phyloP scores from a whole-genome alignment of 345 rosid species.

The Abelmoschus esculentus region DNA sequence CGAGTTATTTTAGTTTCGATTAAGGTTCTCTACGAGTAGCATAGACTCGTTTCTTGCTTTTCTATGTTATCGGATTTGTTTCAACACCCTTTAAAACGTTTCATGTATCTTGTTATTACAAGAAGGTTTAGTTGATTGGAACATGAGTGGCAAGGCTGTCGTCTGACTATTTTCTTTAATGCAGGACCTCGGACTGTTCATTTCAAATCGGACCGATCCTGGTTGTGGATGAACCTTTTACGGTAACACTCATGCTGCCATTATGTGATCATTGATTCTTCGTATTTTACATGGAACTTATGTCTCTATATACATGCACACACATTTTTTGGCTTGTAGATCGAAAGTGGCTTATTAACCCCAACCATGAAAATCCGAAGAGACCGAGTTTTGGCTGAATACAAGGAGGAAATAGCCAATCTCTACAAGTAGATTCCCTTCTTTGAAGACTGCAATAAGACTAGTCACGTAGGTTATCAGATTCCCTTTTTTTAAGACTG shows the following conservation, averaged over 20 bases:
- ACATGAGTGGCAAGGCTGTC: background rate
- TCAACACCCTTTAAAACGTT: background rate
- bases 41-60: background rate
- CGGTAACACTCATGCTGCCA: conserved; percentile 34
- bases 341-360: conserved; percentile 82
- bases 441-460: too few relatives aligned
- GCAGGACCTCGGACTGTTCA: conserved; percentile 66
- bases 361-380: conserved; percentile 93
- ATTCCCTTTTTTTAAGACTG: too few relatives aligned
- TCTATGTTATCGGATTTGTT: background rate
- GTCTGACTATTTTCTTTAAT: conserved; percentile 3
- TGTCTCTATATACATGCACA: too few relatives aligned
- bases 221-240: conserved; percentile 57
- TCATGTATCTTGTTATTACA: background rate
- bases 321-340: conserved; percentile 37
- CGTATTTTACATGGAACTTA: background rate
- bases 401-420: conserved; percentile 47
- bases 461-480: too few relatives aligned
- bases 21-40: background rate
- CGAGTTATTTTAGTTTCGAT: background rate
- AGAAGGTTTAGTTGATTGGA: background rate
- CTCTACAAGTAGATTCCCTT: conserved; percentile 43
- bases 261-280: background rate
- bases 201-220: conserved; percentile 78
- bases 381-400: conserved; percentile 49